Conservation (phyloP, 768 basidiomycete genomes). For the Tricholoma sp. region DNA sequence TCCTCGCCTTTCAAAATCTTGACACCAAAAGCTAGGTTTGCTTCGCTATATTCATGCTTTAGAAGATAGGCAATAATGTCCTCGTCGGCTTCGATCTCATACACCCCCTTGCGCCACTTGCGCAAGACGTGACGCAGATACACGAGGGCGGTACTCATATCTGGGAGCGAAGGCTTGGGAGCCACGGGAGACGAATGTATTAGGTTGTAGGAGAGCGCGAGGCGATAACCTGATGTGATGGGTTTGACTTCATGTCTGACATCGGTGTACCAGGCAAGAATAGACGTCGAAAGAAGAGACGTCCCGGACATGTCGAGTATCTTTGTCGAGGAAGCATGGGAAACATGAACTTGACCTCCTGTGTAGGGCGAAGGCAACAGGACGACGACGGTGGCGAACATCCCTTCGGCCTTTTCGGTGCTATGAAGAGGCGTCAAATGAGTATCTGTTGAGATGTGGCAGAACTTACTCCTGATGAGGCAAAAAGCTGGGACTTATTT, state of each 20-base stretch:
- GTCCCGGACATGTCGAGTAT: slow-evolving; percentile 30
- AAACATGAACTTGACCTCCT: slow-evolving; percentile 41
- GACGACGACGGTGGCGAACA: slow-evolving; percentile 49
- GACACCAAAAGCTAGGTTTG: slow-evolving; percentile 16
- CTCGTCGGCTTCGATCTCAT: slow-evolving; percentile 11
- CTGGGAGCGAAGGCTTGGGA: slow-evolving; percentile 23
- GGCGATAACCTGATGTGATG: slow-evolving; percentile 42
- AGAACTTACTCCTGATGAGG: slow-evolving; percentile 41
- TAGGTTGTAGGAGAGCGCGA: slow-evolving; percentile 48
- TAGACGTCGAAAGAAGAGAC: slow-evolving; percentile 28
- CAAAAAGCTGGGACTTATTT: slow-evolving; percentile 27
- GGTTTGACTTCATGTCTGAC: slow-evolving; percentile 47
- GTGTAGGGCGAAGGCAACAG: slow-evolving; percentile 41
- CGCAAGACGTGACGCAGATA: slow-evolving; percentile 27
- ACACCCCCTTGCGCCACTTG: slow-evolving; percentile 29
- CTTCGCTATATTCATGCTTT: slow-evolving; percentile 27
- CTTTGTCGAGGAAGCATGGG: slow-evolving; percentile 28
- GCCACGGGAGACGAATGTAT: slow-evolving; percentile 32
- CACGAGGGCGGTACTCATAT: slow-evolving; percentile 13
- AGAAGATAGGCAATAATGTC: slow-evolving; percentile 27
- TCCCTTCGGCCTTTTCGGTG: slow-evolving; percentile 40
- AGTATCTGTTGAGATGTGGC: neutral
- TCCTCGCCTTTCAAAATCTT: slow-evolving; percentile 16
- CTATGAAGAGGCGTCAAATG: slow-evolving; percentile 15
- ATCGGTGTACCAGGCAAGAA: slow-evolving; percentile 51